Base-by-base conservation (phyloP, 2,329 filamentous ascomycete genomes). In the Aspergillus neotritici region DNA sequence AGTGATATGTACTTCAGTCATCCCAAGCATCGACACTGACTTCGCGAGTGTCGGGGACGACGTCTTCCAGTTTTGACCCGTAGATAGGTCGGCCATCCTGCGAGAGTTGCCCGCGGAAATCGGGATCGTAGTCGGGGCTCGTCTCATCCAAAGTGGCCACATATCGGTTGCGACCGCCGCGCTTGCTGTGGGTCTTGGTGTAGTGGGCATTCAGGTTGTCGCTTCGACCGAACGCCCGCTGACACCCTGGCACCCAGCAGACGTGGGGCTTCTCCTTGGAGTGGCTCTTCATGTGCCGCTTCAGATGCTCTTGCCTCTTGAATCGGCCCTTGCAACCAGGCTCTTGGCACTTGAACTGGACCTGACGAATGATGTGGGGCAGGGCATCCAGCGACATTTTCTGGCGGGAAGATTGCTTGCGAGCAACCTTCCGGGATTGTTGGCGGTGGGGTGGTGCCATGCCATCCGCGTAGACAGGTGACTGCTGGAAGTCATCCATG, bases 221-320 rank as follows among this genome's bases (percentile, higher is more conserved):
- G 16, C 65, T 71, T 34, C 69, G 58, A 3, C 65, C 68, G 49
- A 72, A 72, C 2, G 61, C 62, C 6, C 64, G 60, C 36, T 66
- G 61, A 46, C 68, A 71, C 8, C 62, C 67, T 1, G 67, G 65
- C 2, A 69, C 66, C 69, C 68, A 71, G 47, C 69, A 71, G 7
- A 64, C 60, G 53, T 69, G 66, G 4, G 64, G 64, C 53, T 68
- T 68, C 38, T 69, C 65, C 45, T 68, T 65, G 28, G 69, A 70
- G 43, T 74, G 71, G 12, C 65, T 73, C 54, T 67, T 70, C 59
- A 70, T 67, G 51, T 76, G 73, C 9, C 72, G 59, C 57, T 73
- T 73, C 13, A 74, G 56, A 44, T 75, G 72, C 48, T 75, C 72
- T 46, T 72, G 69, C 37, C 73, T 57, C 58, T 72, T 70, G 54